Percentiles rank a stretch among this genome's conserved stretches.
These are phyloP conservation scores for Arabis alpina DNA, from an alignment of 345 rosid genomes.

Conservation along the genomic window DNA sequence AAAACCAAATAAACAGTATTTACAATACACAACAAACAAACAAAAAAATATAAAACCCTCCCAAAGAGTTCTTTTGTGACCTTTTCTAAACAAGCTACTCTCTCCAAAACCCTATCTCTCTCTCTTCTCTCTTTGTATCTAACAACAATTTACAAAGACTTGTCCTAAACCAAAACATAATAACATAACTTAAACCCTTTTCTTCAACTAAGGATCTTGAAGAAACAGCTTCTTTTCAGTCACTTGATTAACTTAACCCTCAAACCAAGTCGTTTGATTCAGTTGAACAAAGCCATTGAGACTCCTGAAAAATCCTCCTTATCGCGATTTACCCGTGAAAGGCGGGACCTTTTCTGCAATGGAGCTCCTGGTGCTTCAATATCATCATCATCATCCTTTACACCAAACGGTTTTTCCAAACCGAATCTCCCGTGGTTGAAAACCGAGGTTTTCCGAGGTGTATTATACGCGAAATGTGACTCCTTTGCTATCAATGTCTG, in stretches of 20 bases:
- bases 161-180: slow-evolving; percentile 25
- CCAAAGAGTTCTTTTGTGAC: not conserved
- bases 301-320: slow-evolving; percentile 51
- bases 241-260: not conserved
- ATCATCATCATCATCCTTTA: slow-evolving; percentile 37
- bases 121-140: slow-evolving; percentile 26
- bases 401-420: slow-evolving; percentile 33
- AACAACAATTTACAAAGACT: slow-evolving; percentile 37
- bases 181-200: slow-evolving; percentile 11
- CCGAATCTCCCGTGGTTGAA: slow-evolving; percentile 43
- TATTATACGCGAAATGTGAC: slow-evolving; percentile 64
- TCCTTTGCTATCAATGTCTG: slow-evolving; percentile 72
- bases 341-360: slow-evolving; percentile 40
- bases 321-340: slow-evolving; percentile 39
- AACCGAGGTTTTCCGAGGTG: slow-evolving; percentile 63
- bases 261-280: slow-evolving; percentile 30
- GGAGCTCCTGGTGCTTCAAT: slow-evolving; percentile 81
- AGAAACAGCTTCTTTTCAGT: slow-evolving; percentile 4
- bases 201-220: slow-evolving; percentile 37
- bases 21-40: slow-evolving; percentile 22
- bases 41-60: slow-evolving; percentile 15
- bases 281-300: slow-evolving; percentile 59
- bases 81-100: slow-evolving; percentile 25
- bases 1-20: slow-evolving; percentile 19
- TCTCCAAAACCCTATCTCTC: slow-evolving; percentile 30